These are phyloP conservation scores for Macrolepiota albuminosa DNA, from an alignment of 768 basidiomycete genomes.

Conservation along the genomic window DNA sequence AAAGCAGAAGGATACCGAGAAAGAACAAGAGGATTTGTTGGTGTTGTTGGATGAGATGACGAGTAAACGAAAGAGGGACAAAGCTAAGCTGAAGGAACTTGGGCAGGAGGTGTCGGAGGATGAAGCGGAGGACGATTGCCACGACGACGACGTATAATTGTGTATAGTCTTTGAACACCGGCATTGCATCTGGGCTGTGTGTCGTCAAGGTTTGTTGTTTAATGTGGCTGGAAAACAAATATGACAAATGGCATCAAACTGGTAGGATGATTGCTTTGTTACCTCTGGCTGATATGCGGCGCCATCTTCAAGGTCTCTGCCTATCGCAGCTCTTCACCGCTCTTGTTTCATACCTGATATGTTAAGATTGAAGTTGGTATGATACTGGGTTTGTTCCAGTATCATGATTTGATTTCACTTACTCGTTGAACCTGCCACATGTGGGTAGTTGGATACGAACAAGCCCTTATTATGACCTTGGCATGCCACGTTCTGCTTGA, in stretches of 20 bases:
- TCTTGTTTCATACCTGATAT: background rate
- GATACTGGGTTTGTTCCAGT: background rate
- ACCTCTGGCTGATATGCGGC: background rate
- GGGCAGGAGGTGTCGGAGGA: conserved; percentile 92
- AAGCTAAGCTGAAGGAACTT: conserved; percentile 64
- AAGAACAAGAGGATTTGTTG: conserved; percentile 94
- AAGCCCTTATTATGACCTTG: background rate
- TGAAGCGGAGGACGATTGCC: conserved; percentile 68
- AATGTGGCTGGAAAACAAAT: background rate
- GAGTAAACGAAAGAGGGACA: conserved; percentile 81
- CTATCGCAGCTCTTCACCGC: background rate
- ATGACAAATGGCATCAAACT: background rate
- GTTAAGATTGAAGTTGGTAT: background rate
- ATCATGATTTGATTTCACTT: background rate
- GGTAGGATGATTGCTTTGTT: background rate
- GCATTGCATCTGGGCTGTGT: background rate
- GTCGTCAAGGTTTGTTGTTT: conserved; percentile 1
- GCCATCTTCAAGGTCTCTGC: no score
- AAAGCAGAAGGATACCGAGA: conserved; percentile 79
- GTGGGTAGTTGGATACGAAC: background rate
- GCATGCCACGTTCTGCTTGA: background rate
- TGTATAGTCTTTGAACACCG: background rate
- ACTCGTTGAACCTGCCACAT: background rate
- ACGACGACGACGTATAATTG: conserved; percentile 32
- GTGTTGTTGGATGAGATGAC: conserved; percentile 91